Evolutionary conservation across 140 eudicot genomes (phyloP), one percentile per base, ranked within the genome.

Genomic region (Oenanthe javanica): DNA sequence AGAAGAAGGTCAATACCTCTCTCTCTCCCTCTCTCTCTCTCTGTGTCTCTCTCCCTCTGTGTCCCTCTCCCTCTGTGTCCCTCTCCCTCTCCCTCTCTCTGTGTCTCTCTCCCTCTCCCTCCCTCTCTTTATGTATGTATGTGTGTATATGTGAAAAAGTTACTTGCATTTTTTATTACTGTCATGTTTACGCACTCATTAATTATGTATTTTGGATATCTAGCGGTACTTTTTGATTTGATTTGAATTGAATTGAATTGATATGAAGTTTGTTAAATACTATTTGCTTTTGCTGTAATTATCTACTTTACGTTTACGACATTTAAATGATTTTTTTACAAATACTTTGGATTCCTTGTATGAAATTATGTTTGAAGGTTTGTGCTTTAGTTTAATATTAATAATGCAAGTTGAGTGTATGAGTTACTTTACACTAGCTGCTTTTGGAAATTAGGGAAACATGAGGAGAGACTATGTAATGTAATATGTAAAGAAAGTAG

Each of bases 1-100:
- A 87, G 85, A 87, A 87, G 81, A 87, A 87, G 90, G 88, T 85
- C 66, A 50, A 14, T 1, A 2, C 45, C 51, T 72, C 51, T 72
- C 52, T 45, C 52, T 45, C 59, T 4, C 59, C 3, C 59, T 3
- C 7, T 4, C 1, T 0, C 3, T 5, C 1, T 8, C 4, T n/a
- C n/a, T n/a, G n/a, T 5, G 4, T 0, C 14, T 18, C 2, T 0
- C 19, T 0, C 6, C 0, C 6, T n/a, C n/a, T n/a, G n/a, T n/a
- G n/a, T n/a, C n/a, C n/a, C n/a, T n/a, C n/a, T n/a, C n/a, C n/a
- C n/a, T n/a, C n/a, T n/a, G n/a, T n/a, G n/a, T 50, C 55, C 2
- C 16, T 13, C 55, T 13, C 15, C 54, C n/a, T n/a, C n/a, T n/a
- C n/a, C n/a, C n/a, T n/a, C n/a, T n/a, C n/a, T n/a, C n/a, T n/a